Base-by-base conservation (phyloP, 352 stramenopile genomes). In the Pythium plurisporium region DNA sequence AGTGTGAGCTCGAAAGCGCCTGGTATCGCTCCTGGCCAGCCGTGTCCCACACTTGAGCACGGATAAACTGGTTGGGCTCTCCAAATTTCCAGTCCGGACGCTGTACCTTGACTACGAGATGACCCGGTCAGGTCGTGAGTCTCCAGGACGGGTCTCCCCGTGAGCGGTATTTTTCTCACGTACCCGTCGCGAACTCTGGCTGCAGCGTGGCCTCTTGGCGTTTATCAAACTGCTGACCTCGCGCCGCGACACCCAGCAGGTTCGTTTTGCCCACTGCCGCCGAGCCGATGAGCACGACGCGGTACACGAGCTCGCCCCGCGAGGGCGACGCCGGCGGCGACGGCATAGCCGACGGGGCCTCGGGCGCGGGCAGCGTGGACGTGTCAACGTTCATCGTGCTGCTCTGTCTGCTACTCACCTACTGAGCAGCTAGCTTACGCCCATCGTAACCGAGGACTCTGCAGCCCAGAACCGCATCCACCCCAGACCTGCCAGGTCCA, bases 1-100 rank as follows among this genome's bases (percentile, higher is more conserved):
- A 90, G 53, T 90, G 80, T 4, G 75, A 87, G 50, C 72, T 86
- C 4, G 80, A 88, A 56, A 90, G 86, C 19, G 77, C 80, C 42
- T 87, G 77, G 67, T 80, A 88, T 29, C 77, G 67, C 56, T 90
- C 80, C 54, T 90, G 80, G 10, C 80, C 77, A 5, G 71, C 77
- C 0, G 80, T 88, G 47, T 90, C 80, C 77, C 80, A 88, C 15
- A 90, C 74, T 33, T 90, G 80, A 1, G 80, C 77, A 8, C 73
- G 75, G 12, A 88, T 67, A 44, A 83, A 86, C 55, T 86, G 74
- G 54, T 86, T 76, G 15, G 74, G 69, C 51, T 86, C 57, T n/a
- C 77, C 77, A 41, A 81, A 82, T 38, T 86, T 87, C 77, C 77
- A 87, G 59, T 86, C 77, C 0, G 77, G 77, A 1, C 77, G 77